These are phyloP conservation scores for Penicillium lividum DNA, from an alignment of 495 filamentous ascomycete genomes.

Conservation along the genomic window DNA sequence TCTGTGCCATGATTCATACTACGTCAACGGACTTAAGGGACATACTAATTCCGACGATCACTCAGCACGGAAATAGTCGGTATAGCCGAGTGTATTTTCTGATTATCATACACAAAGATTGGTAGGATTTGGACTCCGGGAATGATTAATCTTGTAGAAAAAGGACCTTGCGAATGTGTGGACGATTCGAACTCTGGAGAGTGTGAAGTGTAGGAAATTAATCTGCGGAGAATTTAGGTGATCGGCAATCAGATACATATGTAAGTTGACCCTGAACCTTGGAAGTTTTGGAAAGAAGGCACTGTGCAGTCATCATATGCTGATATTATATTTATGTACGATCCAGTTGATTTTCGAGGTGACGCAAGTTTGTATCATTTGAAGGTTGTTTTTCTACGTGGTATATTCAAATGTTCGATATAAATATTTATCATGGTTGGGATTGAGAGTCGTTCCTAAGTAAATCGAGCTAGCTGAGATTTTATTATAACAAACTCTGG, in stretches of 20 bases:
- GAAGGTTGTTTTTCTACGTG: neutral
- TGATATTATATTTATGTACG: neutral
- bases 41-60: neutral
- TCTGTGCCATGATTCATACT: neutral
- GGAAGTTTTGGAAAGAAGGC: neutral
- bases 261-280: neutral
- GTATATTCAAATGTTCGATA: neutral
- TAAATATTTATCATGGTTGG: neutral
- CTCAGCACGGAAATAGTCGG: neutral
- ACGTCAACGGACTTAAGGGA: neutral
- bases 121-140: too few relatives aligned
- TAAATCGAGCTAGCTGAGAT: neutral
- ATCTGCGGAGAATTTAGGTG: neutral
- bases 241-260: conserved; percentile 3
- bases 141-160: too few relatives aligned
- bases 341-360: neutral
- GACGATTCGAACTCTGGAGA: neutral
- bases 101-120: too few relatives aligned
- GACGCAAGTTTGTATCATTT: neutral
- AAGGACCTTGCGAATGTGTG: too few relatives aligned
- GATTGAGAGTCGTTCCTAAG: neutral
- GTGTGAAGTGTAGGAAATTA: neutral
- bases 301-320: neutral
- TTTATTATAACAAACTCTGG: neutral
- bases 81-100: too few relatives aligned